Percentiles rank a stretch among this genome's conserved stretches.
Evolutionary conservation across 2,329 filamentous ascomycete genomes (phyloP).

Genomic region (Cercospora nicotianae): DNA sequence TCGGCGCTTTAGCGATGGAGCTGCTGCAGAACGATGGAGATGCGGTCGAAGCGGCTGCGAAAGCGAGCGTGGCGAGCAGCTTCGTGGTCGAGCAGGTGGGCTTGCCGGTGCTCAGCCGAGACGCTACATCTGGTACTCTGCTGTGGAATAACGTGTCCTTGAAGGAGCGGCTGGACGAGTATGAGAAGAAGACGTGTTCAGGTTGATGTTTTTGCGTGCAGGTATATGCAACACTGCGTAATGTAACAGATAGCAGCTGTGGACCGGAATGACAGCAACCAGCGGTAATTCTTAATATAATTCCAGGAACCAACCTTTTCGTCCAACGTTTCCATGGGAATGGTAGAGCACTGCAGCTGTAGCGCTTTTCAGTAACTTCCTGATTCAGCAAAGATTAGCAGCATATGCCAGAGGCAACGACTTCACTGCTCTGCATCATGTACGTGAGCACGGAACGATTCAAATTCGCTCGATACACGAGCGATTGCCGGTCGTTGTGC

Average conservation of each 20-base stretch:
- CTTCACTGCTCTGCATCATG: background rate
- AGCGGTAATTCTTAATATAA: background rate
- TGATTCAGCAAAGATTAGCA: background rate
- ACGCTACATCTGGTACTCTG: conserved; percentile 39
- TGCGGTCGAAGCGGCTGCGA: conserved; percentile 28
- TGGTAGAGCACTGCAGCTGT: background rate
- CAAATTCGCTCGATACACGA: background rate
- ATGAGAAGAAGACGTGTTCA: conserved; percentile 12
- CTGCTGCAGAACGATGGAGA: conserved; percentile 26
- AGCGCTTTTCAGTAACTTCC: background rate
- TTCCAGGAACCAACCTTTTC: background rate
- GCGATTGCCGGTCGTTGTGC: background rate
- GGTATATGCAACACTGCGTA: background rate
- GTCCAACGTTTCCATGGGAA: background rate
- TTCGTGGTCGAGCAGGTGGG: conserved; percentile 34
- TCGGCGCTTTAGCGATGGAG: conserved; percentile 33
- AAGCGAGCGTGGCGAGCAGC: conserved; percentile 34
- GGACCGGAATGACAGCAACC: background rate
- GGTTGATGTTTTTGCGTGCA: background rate
- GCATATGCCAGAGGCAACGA: background rate
- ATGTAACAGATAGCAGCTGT: background rate
- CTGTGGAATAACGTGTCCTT: conserved; percentile 51
- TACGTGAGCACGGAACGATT: background rate
- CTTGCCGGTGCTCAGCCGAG: conserved; percentile 27
- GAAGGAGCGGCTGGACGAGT: conserved; percentile 42